phyloP scores from a whole-genome alignment of 768 basidiomycete genomes.

The Suillus lakei region DNA sequence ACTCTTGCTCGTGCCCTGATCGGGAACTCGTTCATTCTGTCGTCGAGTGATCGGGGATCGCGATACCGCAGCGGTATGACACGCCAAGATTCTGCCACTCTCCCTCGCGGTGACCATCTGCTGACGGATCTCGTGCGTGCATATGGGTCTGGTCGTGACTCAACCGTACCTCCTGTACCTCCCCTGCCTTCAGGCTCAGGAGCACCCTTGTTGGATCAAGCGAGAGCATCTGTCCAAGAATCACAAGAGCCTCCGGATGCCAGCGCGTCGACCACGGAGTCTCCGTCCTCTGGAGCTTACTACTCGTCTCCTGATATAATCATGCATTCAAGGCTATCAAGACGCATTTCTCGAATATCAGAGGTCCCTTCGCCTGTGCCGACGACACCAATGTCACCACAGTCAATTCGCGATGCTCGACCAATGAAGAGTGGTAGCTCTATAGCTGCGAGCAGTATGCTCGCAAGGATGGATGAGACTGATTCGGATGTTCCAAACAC shows the following conservation, averaged over 20 bases:
- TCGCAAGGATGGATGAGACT: conserved; percentile 5
- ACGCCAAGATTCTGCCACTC: conserved; percentile 73
- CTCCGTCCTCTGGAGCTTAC: conserved; percentile 16
- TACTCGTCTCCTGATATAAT: conserved; percentile 25
- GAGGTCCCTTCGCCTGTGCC: conserved; percentile 39
- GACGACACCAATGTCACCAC: conserved; percentile 18
- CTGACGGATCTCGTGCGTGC: conserved; percentile 27
- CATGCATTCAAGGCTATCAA: conserved; percentile 18
- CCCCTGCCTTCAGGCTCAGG: conserved; percentile 36
- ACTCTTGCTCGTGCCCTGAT: conserved; percentile 71
- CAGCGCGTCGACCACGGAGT: conserved; percentile 21
- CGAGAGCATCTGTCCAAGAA: conserved; percentile 11
- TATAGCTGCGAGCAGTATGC: conserved; percentile 1
- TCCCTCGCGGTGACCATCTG: conserved; percentile 60
- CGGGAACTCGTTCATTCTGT: conserved; percentile 62
- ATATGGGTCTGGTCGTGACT: conserved; percentile 24
- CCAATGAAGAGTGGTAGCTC: conserved; percentile 7
- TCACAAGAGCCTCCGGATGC: not conserved
- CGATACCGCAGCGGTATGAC: conserved; percentile 55
- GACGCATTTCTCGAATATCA: conserved; percentile 42
- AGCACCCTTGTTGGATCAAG: not conserved
- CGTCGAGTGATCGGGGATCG: conserved; percentile 52
- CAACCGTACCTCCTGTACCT: conserved; percentile 51
- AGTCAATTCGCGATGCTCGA: conserved; percentile 11
- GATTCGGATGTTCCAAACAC: conserved; percentile 21